Conservation (phyloP, 2,329 filamentous ascomycete genomes). For the Plectosphaerella plurivora region DNA sequence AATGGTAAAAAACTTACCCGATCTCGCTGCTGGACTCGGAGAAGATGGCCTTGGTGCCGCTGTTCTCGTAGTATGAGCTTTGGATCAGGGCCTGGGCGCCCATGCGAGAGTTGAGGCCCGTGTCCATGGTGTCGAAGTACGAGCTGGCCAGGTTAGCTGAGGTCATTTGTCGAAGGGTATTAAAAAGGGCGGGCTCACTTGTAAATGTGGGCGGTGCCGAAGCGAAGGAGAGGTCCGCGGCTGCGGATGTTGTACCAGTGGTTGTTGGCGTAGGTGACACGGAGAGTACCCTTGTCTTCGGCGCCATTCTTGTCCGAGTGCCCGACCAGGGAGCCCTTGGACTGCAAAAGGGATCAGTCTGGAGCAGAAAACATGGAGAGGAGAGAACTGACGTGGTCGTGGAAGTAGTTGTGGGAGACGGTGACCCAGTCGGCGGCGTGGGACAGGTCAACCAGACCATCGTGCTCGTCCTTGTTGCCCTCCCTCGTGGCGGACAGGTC, state of each 20-base stretch:
- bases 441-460: constrained; percentile 56
- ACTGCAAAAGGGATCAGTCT: constrained; percentile 15
- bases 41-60: constrained; percentile 24
- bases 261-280: constrained; percentile 59
- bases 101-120: constrained; percentile 46
- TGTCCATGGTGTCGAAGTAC: constrained; percentile 8
- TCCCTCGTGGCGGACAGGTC: constrained; percentile 46
- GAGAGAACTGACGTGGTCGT: constrained; percentile 33
- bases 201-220: constrained; percentile 55
- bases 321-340: constrained; percentile 52
- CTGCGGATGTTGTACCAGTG: constrained; percentile 57
- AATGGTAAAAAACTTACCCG: constrained; percentile 1
- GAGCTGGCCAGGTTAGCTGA: neutral
- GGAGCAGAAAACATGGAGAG: neutral
- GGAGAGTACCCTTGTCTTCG: constrained; percentile 54
- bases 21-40: constrained; percentile 21
- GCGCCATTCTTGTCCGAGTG: constrained; percentile 48
- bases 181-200: constrained; percentile 18
- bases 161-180: too few relatives aligned
- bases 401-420: constrained; percentile 24
- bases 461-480: constrained; percentile 62
- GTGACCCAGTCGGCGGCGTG: constrained; percentile 57
- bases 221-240: constrained; percentile 54
- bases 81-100: constrained; percentile 48
- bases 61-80: constrained; percentile 40